These are phyloP conservation scores for Colletotrichum navitas DNA, from an alignment of 2,329 filamentous ascomycete species.

Conservation along the genomic window DNA sequence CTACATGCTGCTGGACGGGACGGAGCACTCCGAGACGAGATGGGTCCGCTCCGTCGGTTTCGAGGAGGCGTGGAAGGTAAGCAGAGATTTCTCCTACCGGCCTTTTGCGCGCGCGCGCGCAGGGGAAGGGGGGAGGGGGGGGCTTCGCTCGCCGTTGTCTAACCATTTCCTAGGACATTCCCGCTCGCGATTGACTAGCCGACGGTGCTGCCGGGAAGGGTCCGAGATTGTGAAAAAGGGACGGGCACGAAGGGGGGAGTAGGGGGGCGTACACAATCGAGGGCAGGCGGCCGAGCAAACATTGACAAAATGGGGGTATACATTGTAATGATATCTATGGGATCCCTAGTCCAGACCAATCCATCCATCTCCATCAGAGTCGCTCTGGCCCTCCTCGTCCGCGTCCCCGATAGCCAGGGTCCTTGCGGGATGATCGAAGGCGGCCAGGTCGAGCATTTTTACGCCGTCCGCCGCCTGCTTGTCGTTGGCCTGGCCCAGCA, in stretches of 20 bases:
- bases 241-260: too few relatives aligned
- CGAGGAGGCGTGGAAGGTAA: slow-evolving; percentile 72
- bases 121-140: too few relatives aligned
- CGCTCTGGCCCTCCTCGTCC: slow-evolving; percentile 51
- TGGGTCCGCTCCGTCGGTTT: slow-evolving; percentile 76
- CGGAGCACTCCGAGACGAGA: slow-evolving; percentile 57
- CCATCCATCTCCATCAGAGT: slow-evolving; percentile 60
- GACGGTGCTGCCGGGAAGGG: not conserved
- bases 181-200: slow-evolving; percentile 33
- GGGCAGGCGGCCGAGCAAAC: too few relatives aligned
- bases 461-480: slow-evolving; percentile 39
- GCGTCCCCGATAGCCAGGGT: slow-evolving; percentile 30
- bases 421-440: slow-evolving; percentile 36
- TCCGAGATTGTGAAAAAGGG: slow-evolving; percentile 8
- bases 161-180: slow-evolving; percentile 25
- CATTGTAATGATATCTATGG: slow-evolving; percentile 43
- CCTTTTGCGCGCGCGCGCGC: too few relatives aligned
- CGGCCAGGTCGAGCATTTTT: slow-evolving; percentile 45
- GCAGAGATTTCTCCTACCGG: not conserved
- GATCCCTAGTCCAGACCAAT: slow-evolving; percentile 60
- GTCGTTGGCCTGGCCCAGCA: slow-evolving; percentile 66
- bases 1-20: slow-evolving; percentile 73
- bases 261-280: too few relatives aligned
- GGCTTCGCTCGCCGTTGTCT: not conserved
- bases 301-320: slow-evolving; percentile 40